Percentiles rank a stretch among this genome's conserved stretches.
Conservation (phyloP, 768 basidiomycete species). For the Tulasnella sp. region DNA sequence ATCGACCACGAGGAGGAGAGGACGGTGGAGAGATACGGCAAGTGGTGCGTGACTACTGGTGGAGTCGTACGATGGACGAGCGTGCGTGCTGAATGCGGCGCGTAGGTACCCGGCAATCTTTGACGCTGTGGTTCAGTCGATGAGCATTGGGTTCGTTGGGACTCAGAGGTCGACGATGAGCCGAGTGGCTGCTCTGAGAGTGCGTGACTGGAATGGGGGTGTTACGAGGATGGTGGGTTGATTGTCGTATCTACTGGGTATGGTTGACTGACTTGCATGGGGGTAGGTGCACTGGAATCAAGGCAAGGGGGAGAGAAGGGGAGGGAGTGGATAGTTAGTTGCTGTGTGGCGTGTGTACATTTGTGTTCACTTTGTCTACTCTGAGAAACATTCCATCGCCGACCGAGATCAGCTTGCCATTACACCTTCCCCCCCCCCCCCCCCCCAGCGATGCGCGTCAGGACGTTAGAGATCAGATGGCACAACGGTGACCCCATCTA, state of each 20-base stretch:
- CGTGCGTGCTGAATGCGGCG: not conserved
- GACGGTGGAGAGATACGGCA: not conserved
- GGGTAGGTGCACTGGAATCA: not conserved
- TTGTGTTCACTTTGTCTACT: not conserved
- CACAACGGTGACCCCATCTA: constrained; percentile 94
- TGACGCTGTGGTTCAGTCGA: constrained; percentile 7
- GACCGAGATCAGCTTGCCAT: not conserved
- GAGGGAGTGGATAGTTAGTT: not conserved
- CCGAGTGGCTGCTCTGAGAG: constrained; percentile 7
- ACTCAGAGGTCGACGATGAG: constrained; percentile 16
- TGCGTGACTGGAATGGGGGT: constrained; percentile 16
- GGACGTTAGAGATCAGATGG: constrained; percentile 91
- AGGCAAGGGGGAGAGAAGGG: not conserved
- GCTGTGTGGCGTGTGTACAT: not conserved
- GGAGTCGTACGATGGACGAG: not conserved
- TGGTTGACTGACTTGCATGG: not conserved
- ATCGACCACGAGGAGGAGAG: constrained; percentile 8
- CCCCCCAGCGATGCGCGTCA: constrained; percentile 53
- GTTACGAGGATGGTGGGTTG: constrained; percentile 7
- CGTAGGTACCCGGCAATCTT: constrained; percentile 10
- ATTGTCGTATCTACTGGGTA: not conserved
- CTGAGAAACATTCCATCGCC: not conserved
- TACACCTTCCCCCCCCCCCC: not conserved
- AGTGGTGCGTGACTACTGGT: constrained; percentile 2
- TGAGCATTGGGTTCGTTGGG: constrained; percentile 15